phyloP scores from a whole-genome alignment of 148 eudicot species.

The Rhododendron griersonianum region DNA sequence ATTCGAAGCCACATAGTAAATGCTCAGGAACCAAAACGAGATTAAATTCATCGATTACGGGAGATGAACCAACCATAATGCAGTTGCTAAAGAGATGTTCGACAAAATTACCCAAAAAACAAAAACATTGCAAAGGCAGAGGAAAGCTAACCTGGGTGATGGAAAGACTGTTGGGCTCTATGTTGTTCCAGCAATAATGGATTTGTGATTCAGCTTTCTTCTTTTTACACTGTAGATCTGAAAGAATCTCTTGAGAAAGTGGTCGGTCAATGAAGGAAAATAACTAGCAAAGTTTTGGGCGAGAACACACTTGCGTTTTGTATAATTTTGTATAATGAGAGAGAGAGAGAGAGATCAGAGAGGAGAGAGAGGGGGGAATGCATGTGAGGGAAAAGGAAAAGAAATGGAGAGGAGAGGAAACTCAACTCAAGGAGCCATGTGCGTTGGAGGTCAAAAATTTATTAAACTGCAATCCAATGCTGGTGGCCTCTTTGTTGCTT shows the following conservation, averaged over 20 bases:
- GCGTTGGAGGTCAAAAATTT: conserved; percentile 15
- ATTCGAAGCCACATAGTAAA: background rate
- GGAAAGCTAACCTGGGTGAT: conserved; percentile 13
- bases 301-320: background rate
- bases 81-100: background rate
- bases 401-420: conserved; percentile 6
- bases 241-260: conserved; percentile 23
- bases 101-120: background rate
- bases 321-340: background rate
- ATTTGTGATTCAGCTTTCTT: conserved; percentile 4
- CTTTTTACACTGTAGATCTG: conserved; percentile 35
- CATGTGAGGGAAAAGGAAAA: conserved; percentile 26
- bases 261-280: conserved; percentile 18
- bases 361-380: conserved; percentile 16
- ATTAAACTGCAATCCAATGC: conserved; percentile 4
- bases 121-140: background rate
- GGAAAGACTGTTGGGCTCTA: background rate
- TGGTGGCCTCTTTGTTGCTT: background rate
- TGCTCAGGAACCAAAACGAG: background rate
- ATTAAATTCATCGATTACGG: background rate
- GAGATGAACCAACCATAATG: background rate
- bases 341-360: background rate
- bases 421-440: conserved; percentile 29
- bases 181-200: background rate
- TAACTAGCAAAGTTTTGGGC: conserved; percentile 7